Evolutionary conservation across 1,139 yeast genomes (phyloP).

Genomic region (Geotrichum candidum): DNA sequence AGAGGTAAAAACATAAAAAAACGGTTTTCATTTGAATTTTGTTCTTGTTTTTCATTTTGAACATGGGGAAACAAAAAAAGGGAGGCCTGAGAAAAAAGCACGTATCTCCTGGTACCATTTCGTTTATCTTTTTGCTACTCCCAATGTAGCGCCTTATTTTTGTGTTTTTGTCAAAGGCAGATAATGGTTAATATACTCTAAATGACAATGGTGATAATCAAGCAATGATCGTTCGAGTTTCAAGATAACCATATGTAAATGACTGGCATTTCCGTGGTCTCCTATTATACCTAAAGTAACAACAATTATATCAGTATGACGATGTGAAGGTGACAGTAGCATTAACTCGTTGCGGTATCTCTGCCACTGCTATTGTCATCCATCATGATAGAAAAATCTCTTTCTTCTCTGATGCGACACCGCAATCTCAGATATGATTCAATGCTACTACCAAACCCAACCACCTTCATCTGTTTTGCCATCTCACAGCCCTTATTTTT

Average conservation of each 20-base stretch:
- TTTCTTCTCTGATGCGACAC: neutral
- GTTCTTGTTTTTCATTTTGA: neutral
- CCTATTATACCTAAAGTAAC: neutral
- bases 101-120: neutral
- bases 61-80: neutral
- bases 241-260: neutral
- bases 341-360: neutral
- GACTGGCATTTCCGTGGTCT: neutral
- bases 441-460: neutral
- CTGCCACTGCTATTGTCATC: neutral
- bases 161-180: neutral
- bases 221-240: neutral
- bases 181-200: neutral
- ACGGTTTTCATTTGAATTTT: neutral
- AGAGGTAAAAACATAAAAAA: neutral
- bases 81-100: neutral
- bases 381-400: neutral
- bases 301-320: neutral
- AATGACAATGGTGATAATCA: neutral
- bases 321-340: neutral
- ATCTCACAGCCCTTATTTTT: neutral
- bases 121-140: neutral
- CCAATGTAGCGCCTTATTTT: neutral
- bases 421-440: neutral
- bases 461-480: neutral